Percentiles rank a stretch among this genome's conserved stretches.
phyloP scores from a whole-genome alignment of 495 filamentous ascomycete species.

The Penicillium chermesinum region DNA sequence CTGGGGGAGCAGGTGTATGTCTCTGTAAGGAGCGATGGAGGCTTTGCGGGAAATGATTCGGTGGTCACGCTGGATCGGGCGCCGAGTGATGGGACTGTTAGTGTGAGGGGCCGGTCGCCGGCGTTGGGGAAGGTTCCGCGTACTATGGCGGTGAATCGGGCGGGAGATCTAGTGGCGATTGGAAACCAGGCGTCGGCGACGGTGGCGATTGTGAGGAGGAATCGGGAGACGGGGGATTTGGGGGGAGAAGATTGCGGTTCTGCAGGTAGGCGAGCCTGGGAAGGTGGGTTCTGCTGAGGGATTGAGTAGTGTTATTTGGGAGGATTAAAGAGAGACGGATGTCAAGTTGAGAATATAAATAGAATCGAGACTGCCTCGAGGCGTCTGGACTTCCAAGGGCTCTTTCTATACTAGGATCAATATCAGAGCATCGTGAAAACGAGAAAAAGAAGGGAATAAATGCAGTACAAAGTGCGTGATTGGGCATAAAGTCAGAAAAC shows the following conservation, averaged over 20 bases:
- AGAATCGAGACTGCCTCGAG: too few relatives aligned
- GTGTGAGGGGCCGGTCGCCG: constrained; percentile 45
- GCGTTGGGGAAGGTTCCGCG: constrained; percentile 58
- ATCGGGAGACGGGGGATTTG: constrained; percentile 51
- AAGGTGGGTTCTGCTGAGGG: constrained; percentile 37
- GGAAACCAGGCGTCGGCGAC: constrained; percentile 56
- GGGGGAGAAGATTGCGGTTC: constrained; percentile 43
- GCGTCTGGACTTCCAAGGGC: neutral
- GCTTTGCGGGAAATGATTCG: constrained; percentile 30
- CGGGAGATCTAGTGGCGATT: constrained; percentile 55
- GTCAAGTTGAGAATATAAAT: too few relatives aligned
- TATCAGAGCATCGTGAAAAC: neutral
- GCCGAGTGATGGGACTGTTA: constrained; percentile 42
- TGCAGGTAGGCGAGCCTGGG: constrained; percentile 32
- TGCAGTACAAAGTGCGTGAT: neutral
- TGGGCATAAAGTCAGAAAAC: neutral
- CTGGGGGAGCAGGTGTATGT: constrained; percentile 29
- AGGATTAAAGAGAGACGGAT: too few relatives aligned
- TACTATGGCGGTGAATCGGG: constrained; percentile 61
- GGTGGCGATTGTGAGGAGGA: constrained; percentile 56
- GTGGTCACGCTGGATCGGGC: constrained; percentile 30
- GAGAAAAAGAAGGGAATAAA: neutral
- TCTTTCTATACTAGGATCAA: neutral
- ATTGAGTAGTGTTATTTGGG: constrained; percentile 58
- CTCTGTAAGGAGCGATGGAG: constrained; percentile 40